These are phyloP conservation scores for Boeremia lycopersici DNA, from an alignment of 2,329 filamentous ascomycete genomes.

Conservation along the genomic window DNA sequence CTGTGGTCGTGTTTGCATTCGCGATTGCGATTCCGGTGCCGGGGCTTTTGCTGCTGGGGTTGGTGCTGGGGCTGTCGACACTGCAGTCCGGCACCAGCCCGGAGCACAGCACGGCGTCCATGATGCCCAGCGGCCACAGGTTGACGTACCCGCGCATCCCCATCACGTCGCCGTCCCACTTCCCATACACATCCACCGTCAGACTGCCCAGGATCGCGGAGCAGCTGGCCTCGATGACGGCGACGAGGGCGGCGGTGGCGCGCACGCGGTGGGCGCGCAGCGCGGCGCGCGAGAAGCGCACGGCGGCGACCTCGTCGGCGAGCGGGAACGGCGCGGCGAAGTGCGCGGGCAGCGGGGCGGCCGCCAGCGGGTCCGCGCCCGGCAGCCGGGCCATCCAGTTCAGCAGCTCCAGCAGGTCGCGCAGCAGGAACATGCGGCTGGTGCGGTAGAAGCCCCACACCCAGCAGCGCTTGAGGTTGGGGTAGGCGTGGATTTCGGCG, in stretches of 20 bases:
- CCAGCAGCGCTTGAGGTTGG: constrained; percentile 31
- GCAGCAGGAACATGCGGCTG: constrained; percentile 33
- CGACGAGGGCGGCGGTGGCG: constrained; percentile 28
- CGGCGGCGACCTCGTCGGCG: constrained; percentile 1
- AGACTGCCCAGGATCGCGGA: constrained; percentile 33
- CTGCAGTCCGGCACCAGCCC: constrained; percentile 33
- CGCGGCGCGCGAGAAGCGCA: constrained; percentile 19
- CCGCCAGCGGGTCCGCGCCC: constrained; percentile 10
- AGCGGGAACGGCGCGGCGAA: constrained; percentile 13
- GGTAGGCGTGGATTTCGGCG: constrained; percentile 33
- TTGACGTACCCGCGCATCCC: constrained; percentile 38
- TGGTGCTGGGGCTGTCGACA: background rate
- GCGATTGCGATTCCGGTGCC: too few species aligned
- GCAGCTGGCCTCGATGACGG: constrained; percentile 32
- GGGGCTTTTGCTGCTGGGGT: too few species aligned
- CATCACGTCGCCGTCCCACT: constrained; percentile 29
- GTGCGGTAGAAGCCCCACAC: constrained; percentile 42
- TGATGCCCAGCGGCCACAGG: constrained; percentile 36
- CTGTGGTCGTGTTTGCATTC: too few species aligned
- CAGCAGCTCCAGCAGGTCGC: constrained; percentile 38
- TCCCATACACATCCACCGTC: constrained; percentile 31
- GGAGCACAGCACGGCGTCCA: constrained; percentile 33
- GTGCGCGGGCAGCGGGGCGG: background rate
- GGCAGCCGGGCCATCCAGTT: constrained; percentile 40
- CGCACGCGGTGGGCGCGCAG: constrained; percentile 26